phyloP scores from a whole-genome alignment of 352 stramenopile species.

The Globisporangium paroecandrum region DNA sequence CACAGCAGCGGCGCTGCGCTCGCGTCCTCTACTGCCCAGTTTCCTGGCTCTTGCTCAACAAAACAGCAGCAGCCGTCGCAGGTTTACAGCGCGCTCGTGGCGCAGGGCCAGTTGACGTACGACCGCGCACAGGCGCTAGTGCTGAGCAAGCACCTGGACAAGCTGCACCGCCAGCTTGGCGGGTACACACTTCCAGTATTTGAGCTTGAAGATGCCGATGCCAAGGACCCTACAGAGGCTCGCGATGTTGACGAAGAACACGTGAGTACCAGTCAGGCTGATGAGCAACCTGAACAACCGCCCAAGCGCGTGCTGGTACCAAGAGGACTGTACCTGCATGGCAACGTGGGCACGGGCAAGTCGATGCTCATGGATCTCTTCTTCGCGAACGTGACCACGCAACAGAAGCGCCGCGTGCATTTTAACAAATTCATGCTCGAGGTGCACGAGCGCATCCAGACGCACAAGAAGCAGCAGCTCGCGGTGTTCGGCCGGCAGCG shows the following conservation, averaged over 20 bases:
- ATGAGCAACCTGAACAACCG: background rate
- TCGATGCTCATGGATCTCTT: conserved; percentile 97
- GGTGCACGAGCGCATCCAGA: conserved; percentile 91
- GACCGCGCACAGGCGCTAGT: conserved; percentile 33
- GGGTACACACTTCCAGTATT: conserved; percentile 51
- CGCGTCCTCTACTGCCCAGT: background rate
- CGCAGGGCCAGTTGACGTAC: conserved; percentile 21
- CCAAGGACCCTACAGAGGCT: background rate
- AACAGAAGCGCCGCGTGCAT: conserved; percentile 90
- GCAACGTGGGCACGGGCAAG: conserved; percentile 95
- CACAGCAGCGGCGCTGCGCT: background rate
- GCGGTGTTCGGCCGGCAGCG: conserved; percentile 73
- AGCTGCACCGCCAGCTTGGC: conserved; percentile 48
- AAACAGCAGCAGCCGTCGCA: conserved; percentile 22
- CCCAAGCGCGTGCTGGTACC: conserved; percentile 41
- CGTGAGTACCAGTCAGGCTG: background rate
- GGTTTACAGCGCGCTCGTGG: conserved; percentile 29
- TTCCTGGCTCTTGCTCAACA: background rate
- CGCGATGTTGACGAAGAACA: background rate
- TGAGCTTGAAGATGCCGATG: background rate
- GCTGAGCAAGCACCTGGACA: conserved; percentile 47
- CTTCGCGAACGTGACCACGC: conserved; percentile 53
- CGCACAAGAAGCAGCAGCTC: conserved; percentile 87
- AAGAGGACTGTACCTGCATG: conserved; percentile 93
- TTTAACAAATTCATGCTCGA: conserved; percentile 98